phyloP scores from a whole-genome alignment of 2,329 filamentous ascomycete species.

The Periconia macrospinosa region DNA sequence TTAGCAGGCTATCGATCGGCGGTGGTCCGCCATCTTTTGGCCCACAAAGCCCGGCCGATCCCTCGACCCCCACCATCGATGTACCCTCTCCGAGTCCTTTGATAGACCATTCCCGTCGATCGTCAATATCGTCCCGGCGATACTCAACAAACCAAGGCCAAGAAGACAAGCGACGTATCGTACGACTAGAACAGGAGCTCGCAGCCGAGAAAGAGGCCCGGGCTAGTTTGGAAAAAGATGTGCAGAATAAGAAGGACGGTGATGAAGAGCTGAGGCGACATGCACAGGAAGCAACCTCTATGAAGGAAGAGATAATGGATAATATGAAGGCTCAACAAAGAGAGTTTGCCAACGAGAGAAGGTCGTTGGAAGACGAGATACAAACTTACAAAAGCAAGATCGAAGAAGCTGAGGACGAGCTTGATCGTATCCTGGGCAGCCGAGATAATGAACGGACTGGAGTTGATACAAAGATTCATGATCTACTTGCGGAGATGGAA shows the following conservation, averaged over 20 bases:
- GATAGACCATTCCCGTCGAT: constrained; percentile 58
- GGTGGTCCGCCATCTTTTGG: constrained; percentile 46
- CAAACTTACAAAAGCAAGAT: constrained; percentile 73
- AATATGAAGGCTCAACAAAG: constrained; percentile 92
- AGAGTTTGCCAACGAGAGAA: constrained; percentile 84
- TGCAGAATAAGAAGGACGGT: constrained; percentile 57
- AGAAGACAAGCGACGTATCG: constrained; percentile 63
- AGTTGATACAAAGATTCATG: constrained; percentile 68
- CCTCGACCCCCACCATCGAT: constrained; percentile 41
- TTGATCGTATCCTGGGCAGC: constrained; percentile 81
- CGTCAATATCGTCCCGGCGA: constrained; percentile 63
- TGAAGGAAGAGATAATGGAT: constrained; percentile 88
- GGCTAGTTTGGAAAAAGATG: constrained; percentile 69
- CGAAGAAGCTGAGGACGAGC: constrained; percentile 89
- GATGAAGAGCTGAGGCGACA: constrained; percentile 66
- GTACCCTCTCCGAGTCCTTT: constrained; percentile 35
- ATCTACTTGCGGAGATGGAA: constrained; percentile 72
- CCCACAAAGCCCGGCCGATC: constrained; percentile 36
- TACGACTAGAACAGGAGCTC: constrained; percentile 77
- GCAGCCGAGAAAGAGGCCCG: constrained; percentile 70
- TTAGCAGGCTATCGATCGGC: constrained; percentile 56
- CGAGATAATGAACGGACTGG: constrained; percentile 78
- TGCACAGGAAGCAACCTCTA: constrained; percentile 84
- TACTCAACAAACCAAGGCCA: constrained; percentile 64
- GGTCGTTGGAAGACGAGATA: constrained; percentile 79